phyloP scores from a whole-genome alignment of 2,329 filamentous ascomycete genomes.

The Ophiosphaerella herpotricha region DNA sequence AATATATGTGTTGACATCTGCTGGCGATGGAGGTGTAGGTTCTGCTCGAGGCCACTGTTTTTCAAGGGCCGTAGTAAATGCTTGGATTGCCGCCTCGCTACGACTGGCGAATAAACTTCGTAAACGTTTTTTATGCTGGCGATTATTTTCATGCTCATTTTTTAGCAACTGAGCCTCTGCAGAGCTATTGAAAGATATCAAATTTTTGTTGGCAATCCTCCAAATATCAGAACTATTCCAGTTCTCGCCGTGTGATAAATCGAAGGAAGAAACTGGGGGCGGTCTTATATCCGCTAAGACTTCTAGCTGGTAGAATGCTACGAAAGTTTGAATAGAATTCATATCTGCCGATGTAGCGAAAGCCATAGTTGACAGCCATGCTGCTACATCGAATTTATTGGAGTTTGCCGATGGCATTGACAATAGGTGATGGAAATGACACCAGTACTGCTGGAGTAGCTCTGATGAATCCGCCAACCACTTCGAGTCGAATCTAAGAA shows the following conservation, averaged over 20 bases:
- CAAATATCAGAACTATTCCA: slow-evolving; percentile 3
- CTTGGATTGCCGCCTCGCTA: slow-evolving; percentile 8
- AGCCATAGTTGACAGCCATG: slow-evolving; percentile 33
- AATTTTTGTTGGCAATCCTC: not conserved
- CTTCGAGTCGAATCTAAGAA: slow-evolving; percentile 23
- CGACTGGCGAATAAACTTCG: slow-evolving; percentile 2
- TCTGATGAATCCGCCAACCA: slow-evolving; percentile 22
- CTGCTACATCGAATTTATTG: slow-evolving; percentile 27
- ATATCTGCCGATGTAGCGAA: slow-evolving; percentile 28
- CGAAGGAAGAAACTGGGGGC: slow-evolving; percentile 7
- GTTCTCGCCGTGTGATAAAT: slow-evolving; percentile 14
- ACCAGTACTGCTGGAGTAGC: slow-evolving; percentile 23
- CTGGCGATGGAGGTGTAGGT: slow-evolving; percentile 10
- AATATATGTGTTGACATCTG: slow-evolving; percentile 17
- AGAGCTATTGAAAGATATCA: slow-evolving; percentile 10
- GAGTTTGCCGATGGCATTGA: not conserved
- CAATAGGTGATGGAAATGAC: slow-evolving; percentile 24
- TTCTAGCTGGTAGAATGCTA: slow-evolving; percentile 21
- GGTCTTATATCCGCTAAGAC: slow-evolving; percentile 7
- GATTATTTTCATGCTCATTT: slow-evolving; percentile 10
- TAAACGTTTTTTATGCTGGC: slow-evolving; percentile 13
- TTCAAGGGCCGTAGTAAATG: slow-evolving; percentile 16
- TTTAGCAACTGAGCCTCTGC: slow-evolving; percentile 19
- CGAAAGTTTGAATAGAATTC: slow-evolving; percentile 26
- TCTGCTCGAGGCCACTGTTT: slow-evolving; percentile 23